Evolutionary conservation across 345 rosid species (phyloP), one percentile per base, ranked within the genome.

Genomic region (Eutrema heterophyllum): DNA sequence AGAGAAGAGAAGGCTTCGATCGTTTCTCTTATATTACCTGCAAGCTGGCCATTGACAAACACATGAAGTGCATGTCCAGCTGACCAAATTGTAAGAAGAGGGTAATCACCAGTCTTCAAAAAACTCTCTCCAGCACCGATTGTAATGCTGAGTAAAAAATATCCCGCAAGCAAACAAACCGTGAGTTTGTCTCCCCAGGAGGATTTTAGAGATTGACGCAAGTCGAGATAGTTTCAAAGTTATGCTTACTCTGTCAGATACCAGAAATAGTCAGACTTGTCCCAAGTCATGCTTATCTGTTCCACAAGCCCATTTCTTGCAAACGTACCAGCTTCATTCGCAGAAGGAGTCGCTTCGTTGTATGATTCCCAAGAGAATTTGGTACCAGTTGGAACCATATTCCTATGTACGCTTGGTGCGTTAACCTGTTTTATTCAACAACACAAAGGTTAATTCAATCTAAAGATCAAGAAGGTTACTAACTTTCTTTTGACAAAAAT

Each of bases 31-130:
- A 36, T 53, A 38, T 63, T 76, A 92, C 98, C 97, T 56, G 85
- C 11, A 78, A 88, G 88, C 80, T 89, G 86, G 14, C 94, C 97
- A 58, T 91, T 91, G 79, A 93, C 67, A 64, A 86, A 90, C 52
- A 89, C 89, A 67, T 82, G 85, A 68, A 89, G 76, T 29, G 81
- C 92, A 80, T 89, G 97, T 10, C 98, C 98, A 16, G 97, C 98
- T 33, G 98, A 91, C 75, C 48, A 38, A 65, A 79, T 64, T 0
- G 80, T 86, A 56, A 94, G 95, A 53, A 83, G 70, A 41, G 97
- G 98, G 67, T 48, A 49, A 59, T 87, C 84, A 61, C 96, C 97
- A 16, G 69, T 83, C 84, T 83, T 89, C 64, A 87, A 74, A 77
- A 92, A 89, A 3, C 72, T 82, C 81, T 93, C 98, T 33, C 75